A percentile compares a stretch with the other conserved stretches of the same genome.
Evolutionary conservation across 2,329 filamentous ascomycete genomes (phyloP).

Genomic region (Neopestalotiopsis clavispora): DNA sequence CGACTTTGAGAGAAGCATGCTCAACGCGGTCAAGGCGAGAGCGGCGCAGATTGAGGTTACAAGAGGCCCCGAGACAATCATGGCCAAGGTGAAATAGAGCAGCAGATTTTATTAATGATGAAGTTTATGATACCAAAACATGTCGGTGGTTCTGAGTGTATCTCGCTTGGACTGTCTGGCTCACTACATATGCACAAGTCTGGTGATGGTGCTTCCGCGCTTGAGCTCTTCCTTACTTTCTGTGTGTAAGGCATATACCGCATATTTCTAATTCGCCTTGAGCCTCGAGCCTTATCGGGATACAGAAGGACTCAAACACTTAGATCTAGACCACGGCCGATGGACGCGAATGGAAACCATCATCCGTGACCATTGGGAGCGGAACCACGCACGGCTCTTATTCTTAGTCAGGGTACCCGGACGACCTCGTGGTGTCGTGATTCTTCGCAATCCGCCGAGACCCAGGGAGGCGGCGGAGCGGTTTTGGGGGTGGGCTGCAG

Average conservation of each 20-base stretch:
- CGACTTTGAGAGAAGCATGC: slow-evolving; percentile 90
- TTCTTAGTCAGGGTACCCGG: slow-evolving; percentile 19
- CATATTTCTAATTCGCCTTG: too few species aligned
- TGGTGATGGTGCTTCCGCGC: too few species aligned
- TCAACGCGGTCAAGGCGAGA: slow-evolving; percentile 84
- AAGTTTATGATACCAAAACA: not conserved
- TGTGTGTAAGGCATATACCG: too few species aligned
- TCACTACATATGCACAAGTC: too few species aligned
- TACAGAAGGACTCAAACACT: slow-evolving; percentile 30
- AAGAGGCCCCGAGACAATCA: slow-evolving; percentile 86
- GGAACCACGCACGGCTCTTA: slow-evolving; percentile 28
- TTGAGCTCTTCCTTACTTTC: too few species aligned
- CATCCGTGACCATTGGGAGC: slow-evolving; percentile 22
- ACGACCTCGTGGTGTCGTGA: slow-evolving; percentile 23
- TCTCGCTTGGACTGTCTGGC: too few species aligned
- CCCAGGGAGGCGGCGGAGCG: not conserved
- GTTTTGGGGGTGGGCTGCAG: not conserved
- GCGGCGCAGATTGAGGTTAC: slow-evolving; percentile 86
- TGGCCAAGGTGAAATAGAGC: slow-evolving; percentile 82
- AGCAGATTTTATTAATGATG: not conserved
- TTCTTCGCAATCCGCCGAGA: not conserved
- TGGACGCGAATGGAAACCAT: slow-evolving; percentile 27
- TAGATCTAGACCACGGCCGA: slow-evolving; percentile 44
- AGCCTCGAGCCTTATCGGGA: slow-evolving; percentile 19
- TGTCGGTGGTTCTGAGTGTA: not conserved